Evolutionary conservation across 2,329 filamentous ascomycete species (phyloP), one percentile per base, ranked within the genome.

Genomic region (Penicillium freii): DNA sequence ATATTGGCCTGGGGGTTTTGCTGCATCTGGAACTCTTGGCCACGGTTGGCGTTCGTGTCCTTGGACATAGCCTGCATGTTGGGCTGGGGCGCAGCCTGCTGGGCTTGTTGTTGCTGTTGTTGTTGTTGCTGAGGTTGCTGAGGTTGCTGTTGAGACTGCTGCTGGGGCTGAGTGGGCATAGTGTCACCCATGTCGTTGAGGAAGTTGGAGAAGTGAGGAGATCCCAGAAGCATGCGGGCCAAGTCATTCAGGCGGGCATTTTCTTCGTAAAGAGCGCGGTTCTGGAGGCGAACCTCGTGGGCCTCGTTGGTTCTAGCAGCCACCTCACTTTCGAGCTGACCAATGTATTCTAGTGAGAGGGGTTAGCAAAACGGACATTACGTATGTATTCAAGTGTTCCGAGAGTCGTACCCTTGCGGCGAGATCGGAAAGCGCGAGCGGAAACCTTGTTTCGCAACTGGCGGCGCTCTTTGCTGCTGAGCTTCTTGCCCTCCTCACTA

Each of bases 401-500:
- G 17, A 25, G 38, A 7, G 9, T 53, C 83, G 82, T 87, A 97
- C 93, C 93, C 83, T 99, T 99, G 82, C 94, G 89, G 68, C 94
- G 84, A n/a, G 92, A 97, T 56, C 94, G 89, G 86, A 99, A 99
- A 51, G 93, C 93, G 66, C 94, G 91, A 61, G 94, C 94, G 42
- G 94, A 99, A 5, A 99, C 94, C 79, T 99, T 99, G 84, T 99
- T 99, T 63, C 94, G 87, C n/a, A 99, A 84, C 77, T 97, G 94
- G 65, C 94, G 88, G 59, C 94, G 88, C 78, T 97, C 92, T 80
- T 97, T 97, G 81, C 91, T 96, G 77, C 88, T 94, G n/a, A 99
- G 84, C 81, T 97, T 97, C 87, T 99, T 99, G 69, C 93, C 94
- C 78, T 97, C 93, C 70, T 99, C 94, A 60, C 92, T 97, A n/a